Evolutionary conservation across 768 basidiomycete species (phyloP), one percentile per base, ranked within the genome.

Genomic region (Pulveroboletus frians): DNA sequence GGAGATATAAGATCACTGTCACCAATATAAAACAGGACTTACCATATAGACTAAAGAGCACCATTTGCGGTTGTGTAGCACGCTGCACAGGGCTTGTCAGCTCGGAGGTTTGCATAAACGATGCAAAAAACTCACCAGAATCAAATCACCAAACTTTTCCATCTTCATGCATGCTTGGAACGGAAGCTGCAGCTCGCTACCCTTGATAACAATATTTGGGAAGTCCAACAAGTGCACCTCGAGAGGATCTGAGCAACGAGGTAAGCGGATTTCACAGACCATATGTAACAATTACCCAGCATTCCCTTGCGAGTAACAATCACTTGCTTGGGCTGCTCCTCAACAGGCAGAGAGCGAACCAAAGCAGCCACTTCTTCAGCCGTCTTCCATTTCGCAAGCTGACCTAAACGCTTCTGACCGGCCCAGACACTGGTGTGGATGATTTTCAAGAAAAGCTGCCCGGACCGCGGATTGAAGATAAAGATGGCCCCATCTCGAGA

Each of bases 391-490:
- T 98, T 99, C 32, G 96, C 96, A 43, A 98, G 79, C 70, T 99
- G 96, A 49, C 96, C 96, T 42, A 99, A 83, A 85, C 96, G 96
- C 70, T 99, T 99, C 71, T 99, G 96, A 63, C 96, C 96, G 49
- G 96, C 96, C 96, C 96, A 99, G n/a, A 98, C 96, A 62, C 94
- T 97, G 3, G 96, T 99, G 68, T 99, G 96, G 53, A 99, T 99
- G 70, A 99, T 87, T 76, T 99, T 99, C 69, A 99, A 70, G 84
- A 98, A 98, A 31, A 98, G 71, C 61, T 99, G 96, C 26, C 96
- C 96, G 23, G 96, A 96, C 44, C 96, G 87, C 57, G 96, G 96
- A 72, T 98, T 98, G 79, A 98, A 98, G 65, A 99, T 98, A 75
- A 97, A 96, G 70, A 95, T 96, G 8, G 92, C 92, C 23, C 92